Evolutionary conservation across 2,329 filamentous ascomycete genomes (phyloP).

Genomic region (Phialophora chinensis): DNA sequence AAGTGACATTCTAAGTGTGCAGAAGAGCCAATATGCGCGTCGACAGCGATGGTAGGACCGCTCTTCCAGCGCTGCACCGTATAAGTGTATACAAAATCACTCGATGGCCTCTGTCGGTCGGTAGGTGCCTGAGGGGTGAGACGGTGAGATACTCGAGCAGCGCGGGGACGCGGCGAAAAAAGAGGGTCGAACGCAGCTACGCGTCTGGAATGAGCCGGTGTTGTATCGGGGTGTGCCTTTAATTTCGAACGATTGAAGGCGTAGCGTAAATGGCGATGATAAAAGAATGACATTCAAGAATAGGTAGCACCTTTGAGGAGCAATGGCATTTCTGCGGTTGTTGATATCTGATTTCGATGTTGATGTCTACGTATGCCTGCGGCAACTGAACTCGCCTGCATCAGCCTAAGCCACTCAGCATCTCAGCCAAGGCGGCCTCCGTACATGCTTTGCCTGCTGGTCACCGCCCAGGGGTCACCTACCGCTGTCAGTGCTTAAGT

Average conservation of each 20-base stretch:
- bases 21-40: not conserved
- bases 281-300: not conserved
- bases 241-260: not conserved
- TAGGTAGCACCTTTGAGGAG: not conserved
- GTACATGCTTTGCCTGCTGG: not conserved
- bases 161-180: constrained; percentile 7
- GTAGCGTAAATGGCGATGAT: not conserved
- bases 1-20: constrained; percentile 13
- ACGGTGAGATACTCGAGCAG: constrained; percentile 15
- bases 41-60: not conserved
- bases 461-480: not conserved
- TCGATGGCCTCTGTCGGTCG: not conserved
- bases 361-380: constrained; percentile 25
- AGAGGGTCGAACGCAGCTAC: not conserved
- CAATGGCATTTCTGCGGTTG: not conserved
- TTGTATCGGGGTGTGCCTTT: not conserved
- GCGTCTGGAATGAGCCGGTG: not conserved
- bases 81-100: not conserved
- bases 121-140: constrained; percentile 6
- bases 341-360: constrained; percentile 16
- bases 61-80: not conserved
- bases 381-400: constrained; percentile 11
- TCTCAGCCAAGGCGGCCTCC: constrained; percentile 1
- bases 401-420: constrained; percentile 21
- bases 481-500: not conserved